These are phyloP conservation scores for Pseudocercospora ulei DNA, from an alignment of 2,329 filamentous ascomycete genomes.

Conservation along the genomic window DNA sequence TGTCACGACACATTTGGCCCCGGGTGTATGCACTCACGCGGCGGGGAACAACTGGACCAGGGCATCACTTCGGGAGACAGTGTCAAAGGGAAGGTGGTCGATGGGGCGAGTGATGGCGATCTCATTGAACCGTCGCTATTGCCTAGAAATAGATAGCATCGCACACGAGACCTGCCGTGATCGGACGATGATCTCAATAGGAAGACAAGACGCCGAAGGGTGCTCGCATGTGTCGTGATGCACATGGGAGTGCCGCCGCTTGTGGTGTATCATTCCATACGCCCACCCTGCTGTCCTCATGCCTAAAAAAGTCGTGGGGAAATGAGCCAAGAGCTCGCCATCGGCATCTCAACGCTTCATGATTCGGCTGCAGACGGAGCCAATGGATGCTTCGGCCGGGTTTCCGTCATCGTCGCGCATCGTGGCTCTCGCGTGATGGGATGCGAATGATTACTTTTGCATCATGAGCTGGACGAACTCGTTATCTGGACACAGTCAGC, in stretches of 20 bases:
- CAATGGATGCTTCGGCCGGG: background rate
- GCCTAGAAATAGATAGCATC: conserved; percentile 4
- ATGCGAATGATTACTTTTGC: conserved; percentile 41
- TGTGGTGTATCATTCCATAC: conserved; percentile 9
- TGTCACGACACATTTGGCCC: too few relatives aligned
- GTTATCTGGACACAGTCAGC: conserved; percentile 39
- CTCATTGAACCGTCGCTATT: background rate
- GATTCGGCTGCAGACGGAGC: background rate
- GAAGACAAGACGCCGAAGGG: conserved; percentile 9
- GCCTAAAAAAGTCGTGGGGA: conserved; percentile 5
- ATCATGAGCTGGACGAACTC: conserved; percentile 50
- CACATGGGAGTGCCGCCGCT: conserved; percentile 5
- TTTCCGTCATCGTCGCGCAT: conserved; percentile 2
- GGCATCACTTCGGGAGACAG: background rate
- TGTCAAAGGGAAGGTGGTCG: background rate
- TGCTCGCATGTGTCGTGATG: conserved; percentile 4
- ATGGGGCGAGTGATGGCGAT: too few relatives aligned
- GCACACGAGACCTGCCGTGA: conserved; percentile 8
- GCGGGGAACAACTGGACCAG: too few relatives aligned
- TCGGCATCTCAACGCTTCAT: background rate
- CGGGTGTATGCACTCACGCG: too few relatives aligned
- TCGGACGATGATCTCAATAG: background rate
- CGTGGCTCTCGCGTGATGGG: background rate
- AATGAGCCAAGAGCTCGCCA: background rate
- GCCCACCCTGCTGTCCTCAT: conserved; percentile 11